A percentile compares a stretch with the other conserved stretches of the same genome.
These are phyloP conservation scores for Schizosaccharomyces lindneri DNA, from an alignment of 805 yeast genomes.

Conservation along the genomic window DNA sequence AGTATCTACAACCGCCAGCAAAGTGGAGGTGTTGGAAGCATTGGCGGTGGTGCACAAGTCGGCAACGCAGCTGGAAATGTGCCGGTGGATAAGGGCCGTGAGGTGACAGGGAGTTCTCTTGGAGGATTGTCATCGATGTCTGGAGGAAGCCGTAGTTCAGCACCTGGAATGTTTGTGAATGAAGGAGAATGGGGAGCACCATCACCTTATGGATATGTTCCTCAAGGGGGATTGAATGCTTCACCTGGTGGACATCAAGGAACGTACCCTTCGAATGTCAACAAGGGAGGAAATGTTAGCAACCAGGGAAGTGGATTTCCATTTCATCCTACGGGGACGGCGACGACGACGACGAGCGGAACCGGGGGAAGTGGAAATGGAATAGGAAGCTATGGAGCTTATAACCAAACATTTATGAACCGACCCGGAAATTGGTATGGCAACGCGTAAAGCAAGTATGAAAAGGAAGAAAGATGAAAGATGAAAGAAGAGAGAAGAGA, in stretches of 20 bases:
- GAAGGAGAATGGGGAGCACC: neutral
- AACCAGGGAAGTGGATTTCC: neutral
- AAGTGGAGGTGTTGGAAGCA: neutral
- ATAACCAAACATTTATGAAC: neutral
- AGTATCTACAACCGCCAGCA: neutral
- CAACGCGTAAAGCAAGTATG: neutral
- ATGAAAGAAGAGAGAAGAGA: too few species aligned
- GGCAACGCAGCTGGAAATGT: neutral
- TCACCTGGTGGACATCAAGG: neutral
- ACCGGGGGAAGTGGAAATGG: neutral
- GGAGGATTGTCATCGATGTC: neutral
- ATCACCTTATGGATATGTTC: neutral
- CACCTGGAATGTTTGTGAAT: neutral
- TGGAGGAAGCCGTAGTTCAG: neutral
- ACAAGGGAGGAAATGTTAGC: neutral
- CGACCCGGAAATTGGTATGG: neutral
- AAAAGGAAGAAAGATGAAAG: neutral
- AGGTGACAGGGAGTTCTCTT: neutral
- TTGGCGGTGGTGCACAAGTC: neutral
- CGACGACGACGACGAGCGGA: too few species aligned
- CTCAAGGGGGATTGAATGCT: neutral
- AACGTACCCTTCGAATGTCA: neutral
- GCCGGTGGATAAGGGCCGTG: neutral
- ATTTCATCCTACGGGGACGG: neutral
- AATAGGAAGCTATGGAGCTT: neutral